phyloP scores from a whole-genome alignment of 179 eudicot genomes.

The Beta macrorhiza region DNA sequence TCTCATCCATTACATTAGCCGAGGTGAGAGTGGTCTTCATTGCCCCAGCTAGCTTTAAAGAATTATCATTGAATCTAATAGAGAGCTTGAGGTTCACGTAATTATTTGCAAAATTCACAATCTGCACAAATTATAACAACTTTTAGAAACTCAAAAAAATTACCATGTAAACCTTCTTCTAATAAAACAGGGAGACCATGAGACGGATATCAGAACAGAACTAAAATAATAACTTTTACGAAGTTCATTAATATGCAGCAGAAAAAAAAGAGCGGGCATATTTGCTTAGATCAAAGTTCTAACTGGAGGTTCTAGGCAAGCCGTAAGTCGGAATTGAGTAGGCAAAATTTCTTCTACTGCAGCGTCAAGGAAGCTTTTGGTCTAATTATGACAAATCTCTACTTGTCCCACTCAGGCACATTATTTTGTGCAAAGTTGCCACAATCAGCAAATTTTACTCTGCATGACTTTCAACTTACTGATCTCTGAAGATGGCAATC shows the following conservation, averaged over 20 bases:
- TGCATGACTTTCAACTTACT: not conserved
- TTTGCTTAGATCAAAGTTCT: not conserved
- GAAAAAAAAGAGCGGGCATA: not conserved
- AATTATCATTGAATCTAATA: conserved; percentile 42
- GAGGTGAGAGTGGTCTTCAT: conserved; percentile 62
- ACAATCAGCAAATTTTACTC: not conserved
- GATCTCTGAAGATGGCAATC: not conserved
- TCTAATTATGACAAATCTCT: not conserved
- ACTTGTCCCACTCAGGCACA: not conserved
- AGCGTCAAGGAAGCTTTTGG: not conserved
- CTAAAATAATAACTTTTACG: not conserved
- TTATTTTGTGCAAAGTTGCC: not conserved
- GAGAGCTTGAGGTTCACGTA: conserved; percentile 52
- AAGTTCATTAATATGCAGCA: not conserved
- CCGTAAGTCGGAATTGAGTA: not conserved
- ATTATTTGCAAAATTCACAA: conserved; percentile 68
- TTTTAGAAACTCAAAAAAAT: not conserved
- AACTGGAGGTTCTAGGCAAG: not conserved
- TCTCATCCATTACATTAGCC: conserved; percentile 65
- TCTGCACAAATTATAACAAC: conserved; percentile 33
- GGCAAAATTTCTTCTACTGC: not conserved
- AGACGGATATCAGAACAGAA: not conserved
- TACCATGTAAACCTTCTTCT: not conserved
- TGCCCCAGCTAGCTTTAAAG: conserved; percentile 40
- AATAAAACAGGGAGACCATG: not conserved